These are phyloP conservation scores for Hypoxylon sp. DNA, from an alignment of 2,329 filamentous ascomycete genomes.

Conservation along the genomic window DNA sequence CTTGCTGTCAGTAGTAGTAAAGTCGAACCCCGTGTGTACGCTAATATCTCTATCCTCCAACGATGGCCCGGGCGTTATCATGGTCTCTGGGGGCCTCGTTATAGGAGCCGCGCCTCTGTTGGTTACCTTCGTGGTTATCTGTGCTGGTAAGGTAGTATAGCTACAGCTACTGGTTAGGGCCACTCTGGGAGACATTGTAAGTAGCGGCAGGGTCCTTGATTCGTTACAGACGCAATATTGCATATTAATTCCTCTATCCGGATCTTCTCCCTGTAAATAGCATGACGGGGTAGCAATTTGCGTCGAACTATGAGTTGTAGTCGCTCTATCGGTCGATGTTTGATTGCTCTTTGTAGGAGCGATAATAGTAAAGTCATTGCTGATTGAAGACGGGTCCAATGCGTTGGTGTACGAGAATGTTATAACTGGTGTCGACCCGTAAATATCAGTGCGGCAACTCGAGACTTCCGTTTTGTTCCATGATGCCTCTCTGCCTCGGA, in stretches of 20 bases:
- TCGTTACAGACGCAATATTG: background rate
- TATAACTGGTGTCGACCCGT: no score
- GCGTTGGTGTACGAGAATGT: no score
- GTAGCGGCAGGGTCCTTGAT: background rate
- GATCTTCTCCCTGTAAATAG: background rate
- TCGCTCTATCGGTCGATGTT: no score
- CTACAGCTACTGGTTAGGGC: background rate
- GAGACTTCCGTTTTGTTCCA: no score
- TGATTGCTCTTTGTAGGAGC: no score
- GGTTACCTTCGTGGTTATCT: background rate
- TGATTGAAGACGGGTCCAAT: no score
- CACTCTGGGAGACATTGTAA: background rate
- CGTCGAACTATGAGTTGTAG: no score
- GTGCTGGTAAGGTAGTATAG: background rate
- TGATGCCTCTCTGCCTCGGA: no score
- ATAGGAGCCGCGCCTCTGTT: no score
- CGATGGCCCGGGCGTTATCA: background rate
- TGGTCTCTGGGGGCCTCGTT: background rate
- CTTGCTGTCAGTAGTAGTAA: background rate
- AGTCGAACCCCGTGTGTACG: background rate
- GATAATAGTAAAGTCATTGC: no score
- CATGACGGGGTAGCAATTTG: background rate
- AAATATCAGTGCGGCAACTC: no score
- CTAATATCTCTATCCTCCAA: background rate
- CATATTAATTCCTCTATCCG: background rate